Conservation (phyloP, 129 eudicot genomes). For the Arctium lappa region DNA sequence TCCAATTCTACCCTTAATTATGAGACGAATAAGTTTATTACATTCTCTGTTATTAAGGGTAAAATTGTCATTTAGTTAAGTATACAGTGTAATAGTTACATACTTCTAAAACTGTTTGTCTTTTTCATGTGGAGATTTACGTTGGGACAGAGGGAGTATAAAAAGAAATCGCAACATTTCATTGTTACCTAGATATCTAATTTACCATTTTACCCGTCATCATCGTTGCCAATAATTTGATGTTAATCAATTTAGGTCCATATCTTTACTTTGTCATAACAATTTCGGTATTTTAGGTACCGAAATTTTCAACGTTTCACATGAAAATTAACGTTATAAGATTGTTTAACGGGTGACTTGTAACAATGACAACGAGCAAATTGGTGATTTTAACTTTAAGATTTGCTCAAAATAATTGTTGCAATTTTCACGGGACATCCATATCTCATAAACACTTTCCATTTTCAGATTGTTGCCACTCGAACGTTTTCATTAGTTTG, state of each 20-base stretch:
- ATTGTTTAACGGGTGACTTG: neutral
- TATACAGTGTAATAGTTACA: neutral
- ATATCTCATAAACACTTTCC: neutral
- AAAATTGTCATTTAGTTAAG: neutral
- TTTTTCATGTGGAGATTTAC: too few relatives aligned
- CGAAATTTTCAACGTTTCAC: neutral
- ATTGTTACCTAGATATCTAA: neutral
- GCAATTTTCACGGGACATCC: neutral
- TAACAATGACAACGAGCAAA: neutral
- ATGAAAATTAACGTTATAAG: neutral
- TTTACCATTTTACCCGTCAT: neutral
- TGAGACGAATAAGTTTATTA: neutral
- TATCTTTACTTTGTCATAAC: neutral
- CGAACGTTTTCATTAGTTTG: constrained; percentile 88
- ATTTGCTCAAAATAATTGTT: neutral
- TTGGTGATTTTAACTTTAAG: neutral
- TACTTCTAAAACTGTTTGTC: neutral
- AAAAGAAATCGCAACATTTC: neutral
- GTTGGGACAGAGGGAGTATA: too few relatives aligned
- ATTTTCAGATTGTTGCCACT: constrained; percentile 65
- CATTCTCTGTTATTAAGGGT: neutral
- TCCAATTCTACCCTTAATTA: neutral
- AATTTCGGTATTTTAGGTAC: neutral
- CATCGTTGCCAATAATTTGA: neutral
- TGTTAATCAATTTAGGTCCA: neutral